phyloP scores from a whole-genome alignment of 1,139 yeast species.

The Williopsis jadinii region DNA sequence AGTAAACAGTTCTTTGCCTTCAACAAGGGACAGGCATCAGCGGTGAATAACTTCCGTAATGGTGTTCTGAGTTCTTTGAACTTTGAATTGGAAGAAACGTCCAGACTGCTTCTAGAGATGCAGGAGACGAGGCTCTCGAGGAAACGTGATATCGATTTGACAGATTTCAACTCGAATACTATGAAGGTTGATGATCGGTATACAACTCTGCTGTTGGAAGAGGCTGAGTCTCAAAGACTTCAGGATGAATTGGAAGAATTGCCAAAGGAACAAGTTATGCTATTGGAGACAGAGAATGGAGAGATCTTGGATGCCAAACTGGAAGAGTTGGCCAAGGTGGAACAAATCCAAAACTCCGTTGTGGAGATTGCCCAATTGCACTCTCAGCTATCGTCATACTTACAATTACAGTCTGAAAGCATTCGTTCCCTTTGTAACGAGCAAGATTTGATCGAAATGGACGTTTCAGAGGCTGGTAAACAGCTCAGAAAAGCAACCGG shows the following conservation, averaged over 20 bases:
- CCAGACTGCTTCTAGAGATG: slow-evolving; percentile 33
- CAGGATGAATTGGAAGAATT: slow-evolving; percentile 22
- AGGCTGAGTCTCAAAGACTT: slow-evolving; percentile 12
- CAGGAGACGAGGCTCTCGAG: slow-evolving; percentile 37
- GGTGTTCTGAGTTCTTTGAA: slow-evolving; percentile 36
- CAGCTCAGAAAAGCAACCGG: slow-evolving; percentile 66
- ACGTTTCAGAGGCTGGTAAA: slow-evolving; percentile 68
- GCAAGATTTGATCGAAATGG: slow-evolving; percentile 62
- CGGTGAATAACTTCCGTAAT: slow-evolving; percentile 20
- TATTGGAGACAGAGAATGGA: slow-evolving; percentile 65
- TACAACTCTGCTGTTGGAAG: slow-evolving; percentile 17
- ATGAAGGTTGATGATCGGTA: slow-evolving; percentile 10
- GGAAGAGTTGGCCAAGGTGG: slow-evolving; percentile 63
- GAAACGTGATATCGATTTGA: slow-evolving; percentile 25
- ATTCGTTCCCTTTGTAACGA: slow-evolving; percentile 62
- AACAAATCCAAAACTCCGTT: slow-evolving; percentile 69
- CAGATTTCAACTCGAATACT: slow-evolving; percentile 9
- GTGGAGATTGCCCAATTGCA: slow-evolving; percentile 76
- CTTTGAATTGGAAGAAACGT: slow-evolving; percentile 30
- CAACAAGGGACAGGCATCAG: slow-evolving; percentile 22
- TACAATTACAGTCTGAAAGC: slow-evolving; percentile 69
- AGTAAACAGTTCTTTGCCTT: slow-evolving; percentile 15
- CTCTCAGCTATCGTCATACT: slow-evolving; percentile 67
- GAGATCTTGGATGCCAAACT: slow-evolving; percentile 54
- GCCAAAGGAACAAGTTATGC: slow-evolving; percentile 58